Evolutionary conservation across 2,329 filamentous ascomycete species (phyloP), one percentile per base, ranked within the genome.

Genomic region (Penicillium brevicompactum): DNA sequence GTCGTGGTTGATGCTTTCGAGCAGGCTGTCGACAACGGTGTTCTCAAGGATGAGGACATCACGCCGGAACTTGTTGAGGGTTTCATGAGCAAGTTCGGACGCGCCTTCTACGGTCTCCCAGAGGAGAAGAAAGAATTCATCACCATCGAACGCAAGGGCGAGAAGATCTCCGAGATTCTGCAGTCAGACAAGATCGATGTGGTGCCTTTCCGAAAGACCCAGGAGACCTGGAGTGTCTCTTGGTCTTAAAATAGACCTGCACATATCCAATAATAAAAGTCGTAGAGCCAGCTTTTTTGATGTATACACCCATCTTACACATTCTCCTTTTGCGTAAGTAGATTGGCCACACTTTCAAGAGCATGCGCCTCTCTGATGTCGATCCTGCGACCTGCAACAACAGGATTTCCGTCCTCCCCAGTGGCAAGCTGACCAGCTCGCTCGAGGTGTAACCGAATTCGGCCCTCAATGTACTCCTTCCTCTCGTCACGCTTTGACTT

Each of bases 401-500:
- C 65, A 9, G 67, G 60, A 46, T 72, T 68, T 14, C 69, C 67
- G 45, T 73, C 69, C 30, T 67, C 61, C 9, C 69, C 67, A 51
- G 72, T 64, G 6, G 69, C 65, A 46, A 76, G 56, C 53, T 75
- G 73, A 7, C 76, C 76, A 41, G 72, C 67, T 22, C 76, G 70
- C 76, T 96, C 90, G 40, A 97, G 77, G 70, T 95, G 90, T 56
- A 89, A 82, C 62, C 85, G 80, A 48, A 90, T 90, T 67, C 92
- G 87, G 51, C 83, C 83, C 74, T 97, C 92, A 46, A 97, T 87
- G 70, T 97, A 97, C 62, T 89, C 84, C 53, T 88, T 81, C 57
- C 93, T 81, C 70, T 94, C 87, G 50, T 86, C 83, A 38, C 87
- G 82, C 77, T 86, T 90, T 44, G 82, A 82, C 59, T 80, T 73